Evolutionary conservation across 1,284 basidiomycete genomes (phyloP), one percentile per base, ranked within the genome.

Genomic region (Ganoderma lingzhi): DNA sequence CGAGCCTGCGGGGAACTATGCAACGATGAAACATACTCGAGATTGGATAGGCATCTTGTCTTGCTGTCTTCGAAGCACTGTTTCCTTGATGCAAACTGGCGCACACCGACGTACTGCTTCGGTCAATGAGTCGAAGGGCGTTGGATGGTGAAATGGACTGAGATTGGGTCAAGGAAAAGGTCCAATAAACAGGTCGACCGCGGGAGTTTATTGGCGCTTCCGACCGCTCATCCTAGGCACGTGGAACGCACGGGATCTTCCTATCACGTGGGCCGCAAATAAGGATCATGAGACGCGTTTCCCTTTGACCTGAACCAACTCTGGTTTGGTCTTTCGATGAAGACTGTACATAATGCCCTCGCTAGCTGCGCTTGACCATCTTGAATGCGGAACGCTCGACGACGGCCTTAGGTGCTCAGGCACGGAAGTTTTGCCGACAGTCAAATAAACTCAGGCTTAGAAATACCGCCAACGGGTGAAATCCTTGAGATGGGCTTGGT

Each of bases 11-110:
- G 10, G 28, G 2, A 55, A 39, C 35, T 8, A 39, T 51, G 48
- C 48, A 35, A 37, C 6, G 35, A 37, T 39, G 23, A 28, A 28
- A 51, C 48, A 28, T 59, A 59, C 56, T 59, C 56, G 35, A 59
- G 56, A 59, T 39, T 59, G 56, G 32, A 59, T 19, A 2, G 56
- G 56, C 56, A 59, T 59, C 6, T 59, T 59, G 37, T n/a, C 35
- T 37, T n/a, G 56, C 10, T 23, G 56, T 32, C 39, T 41, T 37
- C 17, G 55, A 37, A 35, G 30, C 1, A 32, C 28, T 37, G 19
- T 8, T 39, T 2, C 10, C 32, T 59, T 23, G 9, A 39, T 12
- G 56, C 32, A 59, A 39, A 39, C 19, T 23, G 32, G 8, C 17
- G 56, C 35, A 37, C 56, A 59, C 56, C 10, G 56, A 59, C 32